These are phyloP conservation scores for Rhodosporidiobolus sp. DNA, from an alignment of 768 basidiomycete genomes.

Conservation along the genomic window DNA sequence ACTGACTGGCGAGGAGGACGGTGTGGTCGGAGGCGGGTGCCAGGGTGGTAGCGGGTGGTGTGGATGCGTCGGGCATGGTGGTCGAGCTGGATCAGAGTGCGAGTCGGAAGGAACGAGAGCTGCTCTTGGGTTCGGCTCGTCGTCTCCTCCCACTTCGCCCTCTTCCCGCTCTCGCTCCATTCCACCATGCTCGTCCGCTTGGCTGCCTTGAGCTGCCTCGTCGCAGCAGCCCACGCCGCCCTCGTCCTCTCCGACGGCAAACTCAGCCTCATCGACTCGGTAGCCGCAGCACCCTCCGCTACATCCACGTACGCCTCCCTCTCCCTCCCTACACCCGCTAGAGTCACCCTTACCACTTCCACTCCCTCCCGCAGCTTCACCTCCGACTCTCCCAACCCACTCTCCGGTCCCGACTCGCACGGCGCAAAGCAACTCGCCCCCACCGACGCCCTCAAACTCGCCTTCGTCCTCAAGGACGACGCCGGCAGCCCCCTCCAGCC, in stretches of 20 bases:
- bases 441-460: constrained; percentile 36
- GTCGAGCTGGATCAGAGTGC: too few relatives aligned
- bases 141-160: too few relatives aligned
- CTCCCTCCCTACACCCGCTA: too few relatives aligned
- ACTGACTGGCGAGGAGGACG: constrained; percentile 12
- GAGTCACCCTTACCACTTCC: background rate
- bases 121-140: too few relatives aligned
- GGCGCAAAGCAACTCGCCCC: background rate
- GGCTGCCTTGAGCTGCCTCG: background rate
- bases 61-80: background rate
- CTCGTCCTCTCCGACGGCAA: constrained; percentile 16
- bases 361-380: constrained; percentile 8
- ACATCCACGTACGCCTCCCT: constrained; percentile 6
- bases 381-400: background rate
- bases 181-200: background rate
- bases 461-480: constrained; percentile 21
- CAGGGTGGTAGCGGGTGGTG: background rate
- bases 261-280: constrained; percentile 23
- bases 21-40: constrained; percentile 7
- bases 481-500: constrained; percentile 10
- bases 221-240: background rate
- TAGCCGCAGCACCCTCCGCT: background rate
- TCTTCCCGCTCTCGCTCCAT: background rate
- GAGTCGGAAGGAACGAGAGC: too few relatives aligned
- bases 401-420: background rate